Base-by-base conservation (phyloP, 176 grass and related monocot species). In the Juncus effusus region DNA sequence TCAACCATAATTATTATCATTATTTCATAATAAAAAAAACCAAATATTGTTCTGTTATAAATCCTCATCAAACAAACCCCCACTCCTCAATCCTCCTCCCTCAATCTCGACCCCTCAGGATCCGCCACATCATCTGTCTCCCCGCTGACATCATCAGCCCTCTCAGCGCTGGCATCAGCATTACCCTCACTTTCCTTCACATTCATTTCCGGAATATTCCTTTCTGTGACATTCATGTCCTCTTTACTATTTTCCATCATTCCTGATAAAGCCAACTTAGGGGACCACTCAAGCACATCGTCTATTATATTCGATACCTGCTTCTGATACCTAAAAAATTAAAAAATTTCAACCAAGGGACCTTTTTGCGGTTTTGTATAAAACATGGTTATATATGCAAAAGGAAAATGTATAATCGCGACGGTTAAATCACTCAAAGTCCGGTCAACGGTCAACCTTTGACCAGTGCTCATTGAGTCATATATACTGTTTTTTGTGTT, bases 241-340 rank as follows among this genome's bases (percentile, higher is more conserved):
- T 12, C 16, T 45, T 97, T 83, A 47, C 6, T 5, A 76, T 89
- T 92, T 5, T 97, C 94, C 73, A 97, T 97, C 88, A 97, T 97
- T 51, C 88, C 94, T 49, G 94, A 92, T 65, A 97, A 62, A 68
- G 94, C 94, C 40, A 97, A 67, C 40, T 92, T 97, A 4, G 94
- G 94, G 36, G 94, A 97, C 94, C 94, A 97, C 67, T 97, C 94
- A 57, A 97, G 88, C 68, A 97, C 94, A 78, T 97, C 94, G 59
- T 97, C 94, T 42, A 97, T 97, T 84, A 97, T 97, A 67, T 97
- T 97, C 59, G 89, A 97, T 75, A 97, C 94, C 88, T 84, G 92
- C 88, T 92, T 97, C 74, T 97, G 94, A 75, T 97, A 97, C 83
- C 94, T 97, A 74, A 42, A 47, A 54, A 42, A 37, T 52, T 65